A percentile compares a stretch with the other conserved stretches of the same genome.
phyloP scores from a whole-genome alignment of 2,329 filamentous ascomycete genomes.

The Pestalotiopsis sp. region DNA sequence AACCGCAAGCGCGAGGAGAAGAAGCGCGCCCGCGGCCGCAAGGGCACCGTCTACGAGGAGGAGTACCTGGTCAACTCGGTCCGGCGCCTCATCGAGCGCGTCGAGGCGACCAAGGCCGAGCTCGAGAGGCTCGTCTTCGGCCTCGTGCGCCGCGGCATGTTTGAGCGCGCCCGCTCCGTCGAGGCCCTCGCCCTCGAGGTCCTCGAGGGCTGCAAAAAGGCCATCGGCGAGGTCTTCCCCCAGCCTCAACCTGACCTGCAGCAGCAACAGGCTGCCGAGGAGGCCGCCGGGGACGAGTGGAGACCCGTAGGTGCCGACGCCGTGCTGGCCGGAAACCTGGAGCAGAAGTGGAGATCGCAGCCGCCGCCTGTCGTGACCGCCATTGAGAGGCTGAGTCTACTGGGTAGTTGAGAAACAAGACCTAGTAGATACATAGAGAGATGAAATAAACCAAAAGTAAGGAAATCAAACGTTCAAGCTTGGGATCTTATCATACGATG shows the following conservation, averaged over 20 bases:
- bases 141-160: constrained; percentile 79
- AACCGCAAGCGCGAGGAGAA: constrained; percentile 90
- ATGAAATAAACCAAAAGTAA: background rate
- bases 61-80: constrained; percentile 94
- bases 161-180: constrained; percentile 80
- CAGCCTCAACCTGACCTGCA: constrained; percentile 16
- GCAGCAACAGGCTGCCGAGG: constrained; percentile 20
- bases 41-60: constrained; percentile 97
- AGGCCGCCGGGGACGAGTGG: constrained; percentile 20
- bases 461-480: background rate
- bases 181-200: constrained; percentile 77
- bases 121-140: constrained; percentile 75
- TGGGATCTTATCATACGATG: background rate
- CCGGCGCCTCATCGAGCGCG: constrained; percentile 77
- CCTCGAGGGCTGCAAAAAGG: constrained; percentile 66
- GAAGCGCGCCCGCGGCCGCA: constrained; percentile 91
- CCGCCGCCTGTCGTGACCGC: constrained; percentile 51
- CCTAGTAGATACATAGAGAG: background rate
- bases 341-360: constrained; percentile 46
- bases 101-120: constrained; percentile 74
- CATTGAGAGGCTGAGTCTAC: constrained; percentile 52
- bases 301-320: constrained; percentile 51
- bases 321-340: constrained; percentile 53
- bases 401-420: constrained; percentile 40
- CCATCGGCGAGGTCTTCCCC: constrained; percentile 71